A percentile compares a stretch with the other conserved stretches of the same genome.
phyloP scores from a whole-genome alignment of 139 green algal species.

The Tetraselmis striata region DNA sequence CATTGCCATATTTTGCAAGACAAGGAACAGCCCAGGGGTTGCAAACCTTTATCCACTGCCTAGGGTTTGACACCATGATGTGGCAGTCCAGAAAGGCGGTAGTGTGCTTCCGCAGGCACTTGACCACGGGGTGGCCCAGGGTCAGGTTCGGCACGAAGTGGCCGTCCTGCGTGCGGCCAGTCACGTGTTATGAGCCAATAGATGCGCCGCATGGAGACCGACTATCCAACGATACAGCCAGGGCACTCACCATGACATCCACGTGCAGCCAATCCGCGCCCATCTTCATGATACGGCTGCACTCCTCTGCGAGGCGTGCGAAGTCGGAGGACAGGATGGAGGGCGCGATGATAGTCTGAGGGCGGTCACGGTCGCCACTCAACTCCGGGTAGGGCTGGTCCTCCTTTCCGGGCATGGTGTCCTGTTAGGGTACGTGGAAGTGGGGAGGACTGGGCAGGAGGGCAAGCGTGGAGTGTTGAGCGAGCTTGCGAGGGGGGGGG shows the following conservation, averaged over 20 bases:
- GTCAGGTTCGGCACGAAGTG: conserved; percentile 64
- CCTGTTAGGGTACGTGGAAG: no score
- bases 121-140: conserved; percentile 55
- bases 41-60: conserved; percentile 11
- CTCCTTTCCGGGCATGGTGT: neutral
- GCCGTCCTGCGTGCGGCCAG: conserved; percentile 17
- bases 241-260: conserved; percentile 57
- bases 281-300: conserved; percentile 46
- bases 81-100: conserved; percentile 64
- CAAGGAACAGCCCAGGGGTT: no score
- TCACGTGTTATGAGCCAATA: neutral
- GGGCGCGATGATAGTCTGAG: conserved; percentile 53
- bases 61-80: conserved; percentile 42
- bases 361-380: neutral
- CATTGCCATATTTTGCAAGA: no score
- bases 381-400: neutral
- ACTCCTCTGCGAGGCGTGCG: conserved; percentile 65
- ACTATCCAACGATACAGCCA: neutral
- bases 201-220: neutral
- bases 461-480: no score
- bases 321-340: conserved; percentile 85
- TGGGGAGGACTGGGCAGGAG: no score
- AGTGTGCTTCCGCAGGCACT: conserved; percentile 37
- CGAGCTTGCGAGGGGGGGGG: no score
- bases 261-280: conserved; percentile 47